Percentiles rank a stretch among this genome's conserved stretches.
Conservation (phyloP, 768 basidiomycete genomes). For the Tricholomella constricta region DNA sequence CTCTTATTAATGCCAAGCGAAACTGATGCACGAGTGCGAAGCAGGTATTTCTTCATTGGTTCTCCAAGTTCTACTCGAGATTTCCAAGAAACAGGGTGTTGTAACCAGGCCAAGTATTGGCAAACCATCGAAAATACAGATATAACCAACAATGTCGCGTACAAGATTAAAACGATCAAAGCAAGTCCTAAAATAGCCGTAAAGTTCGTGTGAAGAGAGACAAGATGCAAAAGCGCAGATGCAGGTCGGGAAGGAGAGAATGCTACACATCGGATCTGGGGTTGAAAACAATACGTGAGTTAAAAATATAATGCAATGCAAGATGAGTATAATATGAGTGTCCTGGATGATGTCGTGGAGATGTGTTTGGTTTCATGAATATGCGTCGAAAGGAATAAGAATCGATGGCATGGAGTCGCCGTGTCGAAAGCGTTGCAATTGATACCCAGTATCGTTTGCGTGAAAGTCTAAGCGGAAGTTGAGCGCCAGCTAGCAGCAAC, state of each 20-base stretch:
- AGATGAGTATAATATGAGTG: slow-evolving; percentile 4
- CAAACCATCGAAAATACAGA: neutral
- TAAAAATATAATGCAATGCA: slow-evolving; percentile 11
- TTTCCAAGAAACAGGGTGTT: neutral
- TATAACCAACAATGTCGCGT: neutral
- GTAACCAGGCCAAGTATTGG: neutral
- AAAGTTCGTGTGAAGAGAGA: slow-evolving; percentile 7
- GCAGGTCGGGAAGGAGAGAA: slow-evolving; percentile 1
- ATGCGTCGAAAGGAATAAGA: slow-evolving; percentile 20
- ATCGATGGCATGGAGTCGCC: slow-evolving; percentile 11
- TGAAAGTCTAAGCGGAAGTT: slow-evolving; percentile 43
- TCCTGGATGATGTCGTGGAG: slow-evolving; percentile 12
- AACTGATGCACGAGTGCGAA: neutral
- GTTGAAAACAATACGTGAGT: neutral
- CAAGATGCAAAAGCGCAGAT: slow-evolving; percentile 10
- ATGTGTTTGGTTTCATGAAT: slow-evolving; percentile 15
- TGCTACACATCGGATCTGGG: slow-evolving; percentile 9
- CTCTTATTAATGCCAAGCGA: neutral
- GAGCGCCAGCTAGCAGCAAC: slow-evolving; percentile 58
- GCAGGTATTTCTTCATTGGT: neutral
- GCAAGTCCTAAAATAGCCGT: slow-evolving; percentile 12
- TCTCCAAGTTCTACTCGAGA: slow-evolving; percentile 7
- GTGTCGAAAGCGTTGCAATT: slow-evolving; percentile 16
- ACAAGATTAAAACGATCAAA: slow-evolving; percentile 11
- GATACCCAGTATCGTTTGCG: slow-evolving; percentile 14